phyloP scores from a whole-genome alignment of 352 stramenopile genomes.

The Blastocystis sp. region DNA sequence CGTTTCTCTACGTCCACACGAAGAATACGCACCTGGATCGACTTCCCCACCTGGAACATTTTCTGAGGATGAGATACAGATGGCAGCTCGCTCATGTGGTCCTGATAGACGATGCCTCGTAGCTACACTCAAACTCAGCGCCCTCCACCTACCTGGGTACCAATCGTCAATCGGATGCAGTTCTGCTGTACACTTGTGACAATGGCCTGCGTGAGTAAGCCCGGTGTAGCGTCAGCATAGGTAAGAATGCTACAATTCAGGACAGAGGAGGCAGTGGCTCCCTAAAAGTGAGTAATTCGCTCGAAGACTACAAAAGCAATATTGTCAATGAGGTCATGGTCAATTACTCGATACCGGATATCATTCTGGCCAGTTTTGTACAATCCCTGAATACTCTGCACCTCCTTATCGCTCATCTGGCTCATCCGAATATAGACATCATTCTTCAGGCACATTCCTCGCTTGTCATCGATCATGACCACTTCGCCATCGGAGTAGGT shows the following conservation, averaged over 20 bases:
- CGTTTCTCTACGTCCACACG: neutral
- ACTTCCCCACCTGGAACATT: neutral
- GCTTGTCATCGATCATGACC: neutral
- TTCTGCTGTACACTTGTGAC: neutral
- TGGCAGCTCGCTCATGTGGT: constrained; percentile 53
- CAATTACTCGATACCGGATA: constrained; percentile 11
- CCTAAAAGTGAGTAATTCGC: neutral
- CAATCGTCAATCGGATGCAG: neutral
- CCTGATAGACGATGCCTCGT: neutral
- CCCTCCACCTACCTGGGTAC: neutral
- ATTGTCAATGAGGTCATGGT: constrained; percentile 33
- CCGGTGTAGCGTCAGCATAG: neutral
- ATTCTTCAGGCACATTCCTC: neutral
- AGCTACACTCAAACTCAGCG: neutral
- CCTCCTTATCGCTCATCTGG: neutral
- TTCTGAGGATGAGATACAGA: neutral
- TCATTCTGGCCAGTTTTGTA: constrained; percentile 1
- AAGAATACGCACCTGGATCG: neutral
- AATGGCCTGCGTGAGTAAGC: neutral
- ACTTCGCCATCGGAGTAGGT: neutral
- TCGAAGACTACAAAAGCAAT: neutral
- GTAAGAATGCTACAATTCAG: neutral
- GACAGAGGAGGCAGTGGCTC: neutral
- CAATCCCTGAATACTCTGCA: neutral
- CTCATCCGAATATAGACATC: neutral